Conservation (phyloP, 495 filamentous ascomycete genomes). For the Apiosordaria backusii region DNA sequence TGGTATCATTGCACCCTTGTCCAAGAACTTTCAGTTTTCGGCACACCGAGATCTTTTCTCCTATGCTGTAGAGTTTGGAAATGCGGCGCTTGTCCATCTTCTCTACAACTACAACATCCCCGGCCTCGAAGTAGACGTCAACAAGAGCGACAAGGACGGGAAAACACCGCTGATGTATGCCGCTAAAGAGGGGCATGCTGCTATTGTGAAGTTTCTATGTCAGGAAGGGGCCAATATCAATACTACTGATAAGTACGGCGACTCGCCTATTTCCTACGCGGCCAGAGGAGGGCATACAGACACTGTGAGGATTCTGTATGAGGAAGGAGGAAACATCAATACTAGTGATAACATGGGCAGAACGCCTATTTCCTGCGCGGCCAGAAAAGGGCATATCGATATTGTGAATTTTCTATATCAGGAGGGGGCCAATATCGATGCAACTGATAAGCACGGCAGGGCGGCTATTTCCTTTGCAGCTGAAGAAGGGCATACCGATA, state of each 20-base stretch:
- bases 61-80: not conserved
- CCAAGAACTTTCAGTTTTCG: not conserved
- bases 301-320: too few relatives aligned
- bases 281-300: too few relatives aligned
- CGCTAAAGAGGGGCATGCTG: not conserved
- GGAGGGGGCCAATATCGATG: too few relatives aligned
- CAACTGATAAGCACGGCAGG: not conserved
- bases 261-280: too few relatives aligned
- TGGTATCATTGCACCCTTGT: not conserved
- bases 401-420: too few relatives aligned
- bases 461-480: not conserved
- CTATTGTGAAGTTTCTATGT: not conserved
- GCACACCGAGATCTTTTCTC: not conserved
- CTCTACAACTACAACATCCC: not conserved
- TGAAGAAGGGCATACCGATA: not conserved
- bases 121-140: not conserved
- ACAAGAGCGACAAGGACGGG: not conserved
- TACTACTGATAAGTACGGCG: not conserved
- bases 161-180: not conserved
- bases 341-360: not conserved
- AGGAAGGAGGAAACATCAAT: too few relatives aligned
- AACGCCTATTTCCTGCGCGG: not conserved
- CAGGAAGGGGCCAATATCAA: not conserved
- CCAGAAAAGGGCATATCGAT: too few relatives aligned
- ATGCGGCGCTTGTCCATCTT: not conserved